phyloP scores from a whole-genome alignment of 2,329 filamentous ascomycete genomes.

The Graphiopsis chlorocephala region DNA sequence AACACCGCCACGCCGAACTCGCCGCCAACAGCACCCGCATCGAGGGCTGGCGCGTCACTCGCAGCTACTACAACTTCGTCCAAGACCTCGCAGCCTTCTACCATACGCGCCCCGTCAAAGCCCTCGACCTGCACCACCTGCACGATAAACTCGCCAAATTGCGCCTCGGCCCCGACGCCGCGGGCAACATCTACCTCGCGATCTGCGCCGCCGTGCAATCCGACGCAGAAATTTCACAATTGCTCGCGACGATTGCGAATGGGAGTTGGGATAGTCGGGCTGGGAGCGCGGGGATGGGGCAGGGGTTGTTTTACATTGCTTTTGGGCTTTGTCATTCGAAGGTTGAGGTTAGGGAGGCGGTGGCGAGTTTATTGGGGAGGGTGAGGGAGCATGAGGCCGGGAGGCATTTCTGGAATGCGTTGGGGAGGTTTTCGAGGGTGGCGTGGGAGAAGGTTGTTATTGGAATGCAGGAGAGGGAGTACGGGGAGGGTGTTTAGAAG shows the following conservation, averaged over 20 bases:
- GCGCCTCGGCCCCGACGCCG: slow-evolving; percentile 71
- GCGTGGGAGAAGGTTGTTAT: slow-evolving; percentile 75
- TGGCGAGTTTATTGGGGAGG: slow-evolving; percentile 76
- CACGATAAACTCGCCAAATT: slow-evolving; percentile 86
- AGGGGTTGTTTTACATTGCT: slow-evolving; percentile 88
- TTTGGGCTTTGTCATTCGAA: slow-evolving; percentile 91
- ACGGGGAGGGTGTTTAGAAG: background rate
- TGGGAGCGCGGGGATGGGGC: slow-evolving; percentile 20
- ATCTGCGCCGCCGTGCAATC: slow-evolving; percentile 61
- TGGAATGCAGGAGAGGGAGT: slow-evolving; percentile 14
- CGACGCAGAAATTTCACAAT: slow-evolving; percentile 76
- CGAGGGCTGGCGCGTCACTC: slow-evolving; percentile 93
- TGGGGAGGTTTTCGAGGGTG: slow-evolving; percentile 85
- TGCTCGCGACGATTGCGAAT: slow-evolving; percentile 34
- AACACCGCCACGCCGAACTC: slow-evolving; percentile 76
- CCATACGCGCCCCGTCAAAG: slow-evolving; percentile 59
- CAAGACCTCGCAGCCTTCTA: slow-evolving; percentile 38
- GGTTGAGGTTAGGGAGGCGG: slow-evolving; percentile 70
- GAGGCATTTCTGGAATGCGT: slow-evolving; percentile 82
- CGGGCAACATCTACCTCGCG: slow-evolving; percentile 80
- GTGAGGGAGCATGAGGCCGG: slow-evolving; percentile 86
- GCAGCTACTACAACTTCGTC: slow-evolving; percentile 94
- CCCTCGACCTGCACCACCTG: slow-evolving; percentile 86
- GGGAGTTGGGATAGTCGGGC: slow-evolving; percentile 28
- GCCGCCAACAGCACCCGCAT: slow-evolving; percentile 89